These are phyloP conservation scores for Pisolithus thermaeus DNA, from an alignment of 1,284 basidiomycete species.

Conservation along the genomic window DNA sequence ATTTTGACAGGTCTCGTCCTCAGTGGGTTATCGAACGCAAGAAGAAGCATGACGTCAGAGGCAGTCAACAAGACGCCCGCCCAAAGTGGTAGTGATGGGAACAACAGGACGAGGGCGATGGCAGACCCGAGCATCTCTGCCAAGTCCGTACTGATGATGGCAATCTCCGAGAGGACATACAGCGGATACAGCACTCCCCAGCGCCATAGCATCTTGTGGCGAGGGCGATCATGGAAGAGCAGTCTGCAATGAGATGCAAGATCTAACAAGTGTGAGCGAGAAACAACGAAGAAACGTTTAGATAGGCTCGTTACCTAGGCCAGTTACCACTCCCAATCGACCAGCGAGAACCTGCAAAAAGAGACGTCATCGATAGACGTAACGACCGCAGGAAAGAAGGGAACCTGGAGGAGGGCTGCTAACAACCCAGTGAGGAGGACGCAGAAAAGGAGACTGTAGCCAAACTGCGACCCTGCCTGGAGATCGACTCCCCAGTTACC, in stretches of 20 bases:
- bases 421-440: constrained; percentile 66
- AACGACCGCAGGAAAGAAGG: not conserved
- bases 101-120: constrained; percentile 68
- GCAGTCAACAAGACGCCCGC: constrained; percentile 68
- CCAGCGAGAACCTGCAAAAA: constrained; percentile 37
- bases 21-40: constrained; percentile 43
- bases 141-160: constrained; percentile 61
- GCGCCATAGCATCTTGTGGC: constrained; percentile 43
- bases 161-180: constrained; percentile 53
- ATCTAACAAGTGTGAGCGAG: constrained; percentile 28
- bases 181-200: constrained; percentile 50
- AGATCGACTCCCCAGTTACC: constrained; percentile 59
- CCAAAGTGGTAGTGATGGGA: constrained; percentile 64
- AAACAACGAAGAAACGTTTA: not conserved
- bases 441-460: constrained; percentile 71
- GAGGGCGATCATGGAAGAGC: constrained; percentile 45
- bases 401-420: constrained; percentile 55
- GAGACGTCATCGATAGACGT: constrained; percentile 1
- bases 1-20: constrained; percentile 40
- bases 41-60: constrained; percentile 62
- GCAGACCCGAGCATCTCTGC: constrained; percentile 67
- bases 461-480: constrained; percentile 56
- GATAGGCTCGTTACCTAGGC: constrained; percentile 33
- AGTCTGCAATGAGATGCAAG: constrained; percentile 53
- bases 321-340: constrained; percentile 44